These are phyloP conservation scores for Thalassiosira pacifica DNA, from an alignment of 352 stramenopile genomes.

Conservation along the genomic window DNA sequence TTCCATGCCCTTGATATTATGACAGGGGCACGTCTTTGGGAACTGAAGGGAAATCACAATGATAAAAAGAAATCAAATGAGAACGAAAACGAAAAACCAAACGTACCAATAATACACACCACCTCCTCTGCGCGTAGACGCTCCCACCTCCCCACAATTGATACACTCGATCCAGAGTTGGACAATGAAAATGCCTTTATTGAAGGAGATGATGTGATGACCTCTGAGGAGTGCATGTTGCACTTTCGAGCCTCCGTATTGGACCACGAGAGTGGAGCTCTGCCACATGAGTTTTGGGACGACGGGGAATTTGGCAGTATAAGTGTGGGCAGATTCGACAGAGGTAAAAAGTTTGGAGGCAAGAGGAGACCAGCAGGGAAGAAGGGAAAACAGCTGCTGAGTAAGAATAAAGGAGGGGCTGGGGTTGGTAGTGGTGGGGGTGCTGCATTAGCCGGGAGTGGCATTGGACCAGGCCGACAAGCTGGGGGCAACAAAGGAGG, in stretches of 20 bases:
- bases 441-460: conserved; percentile 14
- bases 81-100: conserved; percentile 17
- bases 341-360: conserved; percentile 55
- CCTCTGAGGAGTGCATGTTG: conserved; percentile 66
- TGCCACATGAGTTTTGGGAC: conserved; percentile 80
- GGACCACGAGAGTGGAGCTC: conserved; percentile 55
- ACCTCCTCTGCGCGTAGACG: conserved; percentile 74
- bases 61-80: background rate
- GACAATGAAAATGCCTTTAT: conserved; percentile 62
- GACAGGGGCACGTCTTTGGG: conserved; percentile 58
- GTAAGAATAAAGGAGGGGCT: conserved; percentile 21
- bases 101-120: conserved; percentile 61
- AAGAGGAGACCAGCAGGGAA: conserved; percentile 25
- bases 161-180: conserved; percentile 50
- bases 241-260: conserved; percentile 66
- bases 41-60: conserved; percentile 47
- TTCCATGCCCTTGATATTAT: conserved; percentile 69
- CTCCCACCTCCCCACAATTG: conserved; percentile 68
- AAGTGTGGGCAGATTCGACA: conserved; percentile 60
- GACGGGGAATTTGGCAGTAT: conserved; percentile 55
- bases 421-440: conserved; percentile 3
- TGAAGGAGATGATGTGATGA: conserved; percentile 68
- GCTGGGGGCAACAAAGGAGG: background rate
- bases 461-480: conserved; percentile 6
- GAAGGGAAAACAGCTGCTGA: conserved; percentile 18